Evolutionary conservation across 768 basidiomycete species (phyloP).

Genomic region (Gautieria morchelliformis): DNA sequence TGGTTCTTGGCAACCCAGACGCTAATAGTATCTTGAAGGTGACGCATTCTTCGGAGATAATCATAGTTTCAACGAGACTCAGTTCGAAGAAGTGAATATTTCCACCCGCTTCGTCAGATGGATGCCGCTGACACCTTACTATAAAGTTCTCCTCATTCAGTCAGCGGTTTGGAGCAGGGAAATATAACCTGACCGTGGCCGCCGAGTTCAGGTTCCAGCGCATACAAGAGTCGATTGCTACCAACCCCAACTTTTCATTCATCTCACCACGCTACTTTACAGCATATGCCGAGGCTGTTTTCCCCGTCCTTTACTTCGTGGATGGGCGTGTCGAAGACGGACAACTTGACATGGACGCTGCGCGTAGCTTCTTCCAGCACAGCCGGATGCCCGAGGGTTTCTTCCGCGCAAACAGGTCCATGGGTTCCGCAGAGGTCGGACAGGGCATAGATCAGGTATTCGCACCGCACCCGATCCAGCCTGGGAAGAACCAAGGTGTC

Average conservation of each 20-base stretch:
- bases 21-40: not conserved
- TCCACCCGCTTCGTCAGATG: not conserved
- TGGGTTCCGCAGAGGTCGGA: not conserved
- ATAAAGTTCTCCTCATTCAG: not conserved
- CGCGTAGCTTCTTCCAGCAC: conserved; percentile 3
- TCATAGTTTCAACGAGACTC: conserved; percentile 5
- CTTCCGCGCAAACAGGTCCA: not conserved
- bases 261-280: conserved; percentile 1
- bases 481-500: conserved; percentile 5
- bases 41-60: conserved; percentile 9
- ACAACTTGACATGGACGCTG: not conserved
- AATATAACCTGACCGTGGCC: not conserved
- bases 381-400: not conserved
- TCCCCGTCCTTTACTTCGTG: conserved; percentile 6
- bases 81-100: not conserved
- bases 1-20: not conserved
- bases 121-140: not conserved
- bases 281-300: conserved; percentile 4
- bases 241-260: conserved; percentile 8
- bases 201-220: conserved; percentile 3
- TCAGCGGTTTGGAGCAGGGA: not conserved
- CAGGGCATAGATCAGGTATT: not conserved
- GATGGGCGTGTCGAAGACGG: not conserved
- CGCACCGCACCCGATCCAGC: not conserved
- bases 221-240: conserved; percentile 4